Base-by-base conservation (phyloP, 768 basidiomycete species). In the Inosperma sp. region DNA sequence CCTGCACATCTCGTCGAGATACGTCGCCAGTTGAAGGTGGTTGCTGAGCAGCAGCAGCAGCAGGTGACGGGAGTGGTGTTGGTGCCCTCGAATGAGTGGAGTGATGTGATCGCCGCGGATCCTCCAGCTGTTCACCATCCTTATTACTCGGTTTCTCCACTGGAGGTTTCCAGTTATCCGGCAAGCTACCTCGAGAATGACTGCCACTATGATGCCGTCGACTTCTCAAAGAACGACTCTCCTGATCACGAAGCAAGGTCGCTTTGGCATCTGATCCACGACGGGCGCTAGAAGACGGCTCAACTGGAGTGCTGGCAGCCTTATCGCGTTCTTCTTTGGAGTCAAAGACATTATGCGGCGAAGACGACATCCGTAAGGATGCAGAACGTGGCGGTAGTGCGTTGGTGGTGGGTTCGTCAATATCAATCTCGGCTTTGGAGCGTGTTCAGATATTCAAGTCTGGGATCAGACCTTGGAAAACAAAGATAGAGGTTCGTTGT, bases 201-300 rank as follows among this genome's bases (percentile, higher is more conserved):
- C 30, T 49, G 17, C 54, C 26, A 7, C 19, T 30, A 29, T 29
- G 55, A 12, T 55, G 49, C 9, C 55, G 58, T 29, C 61, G 56
- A 44, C 53, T 35, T 39, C 55, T 52, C 12, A 54, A 35, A 26
- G 56, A 8, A 29, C 49, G 48, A 25, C 55, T 51, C 12, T 57
- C 59, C 35, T 56, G 54, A 53, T 56, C 52, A 37, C 56, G 45
- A 49, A 58, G 56, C 31, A 48, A 25, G 27, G 56, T 49, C 36
- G 47, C 54, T 30, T 50, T 49, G 23, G 56, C 56, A 51, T 61
- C 59, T 14, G 65, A 62, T 26, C 53, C 53, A 34, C 63, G 59
- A 31, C 64, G 64, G 49, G 45, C 43, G 39, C 50, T 48, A 10
- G 39, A 48, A 10, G 52, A 48, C 35, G 55, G 55, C 22, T 54